Evolutionary conservation across 1,284 basidiomycete genomes (phyloP).

Genomic region (Taiwanofungus camphoratus): DNA sequence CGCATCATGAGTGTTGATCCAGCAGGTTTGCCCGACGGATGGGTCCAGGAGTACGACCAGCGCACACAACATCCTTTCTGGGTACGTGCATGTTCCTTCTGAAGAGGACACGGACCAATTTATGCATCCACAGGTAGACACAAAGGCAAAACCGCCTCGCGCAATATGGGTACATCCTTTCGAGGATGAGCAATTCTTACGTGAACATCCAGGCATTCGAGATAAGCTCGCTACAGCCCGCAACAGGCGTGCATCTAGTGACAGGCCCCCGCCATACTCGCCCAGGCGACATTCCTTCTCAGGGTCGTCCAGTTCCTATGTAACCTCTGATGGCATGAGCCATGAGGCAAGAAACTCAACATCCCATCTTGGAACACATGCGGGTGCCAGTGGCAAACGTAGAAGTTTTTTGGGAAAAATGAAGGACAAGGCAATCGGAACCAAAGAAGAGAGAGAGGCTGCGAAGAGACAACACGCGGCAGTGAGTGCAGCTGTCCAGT

Average conservation of each 20-base stretch:
- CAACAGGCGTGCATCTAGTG: conserved; percentile 4
- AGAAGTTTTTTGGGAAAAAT: conserved; percentile 52
- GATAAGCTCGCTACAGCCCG: conserved; percentile 30
- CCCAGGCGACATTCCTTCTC: conserved; percentile 30
- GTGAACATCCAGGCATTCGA: conserved; percentile 45
- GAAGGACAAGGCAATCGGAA: conserved; percentile 58
- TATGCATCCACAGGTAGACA: conserved; percentile 47
- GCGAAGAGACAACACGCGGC: conserved; percentile 32
- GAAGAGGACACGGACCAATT: conserved; percentile 4
- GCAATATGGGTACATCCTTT: conserved; percentile 69
- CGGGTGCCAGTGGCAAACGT: not conserved
- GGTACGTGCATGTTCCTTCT: conserved; percentile 22
- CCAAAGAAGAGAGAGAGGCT: conserved; percentile 57
- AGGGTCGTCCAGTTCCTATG: conserved; percentile 12
- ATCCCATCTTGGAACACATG: conserved; percentile 19
- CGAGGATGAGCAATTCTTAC: conserved; percentile 58
- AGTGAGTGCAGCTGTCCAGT: conserved; percentile 29
- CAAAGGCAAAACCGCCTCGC: conserved; percentile 54
- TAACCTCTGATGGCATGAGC: conserved; percentile 8
- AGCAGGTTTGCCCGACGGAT: conserved; percentile 48
- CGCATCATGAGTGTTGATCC: conserved; percentile 18
- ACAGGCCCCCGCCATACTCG: conserved; percentile 22
- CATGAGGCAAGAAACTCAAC: conserved; percentile 8
- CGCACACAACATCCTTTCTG: conserved; percentile 40
- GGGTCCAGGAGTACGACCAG: conserved; percentile 51